Base-by-base conservation (phyloP, 2,329 filamentous ascomycete genomes). In the Paracoccidioides brasiliensis region DNA sequence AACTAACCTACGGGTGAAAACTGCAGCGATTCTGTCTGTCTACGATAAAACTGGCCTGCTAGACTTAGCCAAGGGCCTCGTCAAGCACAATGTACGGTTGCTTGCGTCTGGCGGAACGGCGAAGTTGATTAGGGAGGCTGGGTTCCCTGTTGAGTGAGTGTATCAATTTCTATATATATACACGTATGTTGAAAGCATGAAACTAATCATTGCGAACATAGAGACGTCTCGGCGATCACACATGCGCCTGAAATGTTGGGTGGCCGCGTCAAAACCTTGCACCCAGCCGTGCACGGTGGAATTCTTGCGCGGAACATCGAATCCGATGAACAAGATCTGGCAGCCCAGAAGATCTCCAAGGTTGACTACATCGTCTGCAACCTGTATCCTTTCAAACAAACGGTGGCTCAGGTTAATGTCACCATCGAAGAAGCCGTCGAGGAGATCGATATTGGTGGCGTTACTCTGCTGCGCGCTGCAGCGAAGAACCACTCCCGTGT, bases 341-440 rank as follows among this genome's bases (percentile, higher is more conserved):
- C 88, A 53, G 87, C 93, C 72, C 89, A 95, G 76, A 93, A 90
- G 74, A 95, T 95, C 71, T 81, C 87, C 76, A 95, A 95, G 76
- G 89, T 95, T 58, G 89, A 95, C 80, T 95, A 85, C 66, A 89
- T 95, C 64, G 86, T 98, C 70, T 97, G 93, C 85, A 98, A 98
- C 76, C 81, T 98, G 55, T 97, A 98, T 74, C 93, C 93, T 10
- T 98, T 98, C 83, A 96, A 96, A 78, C 90, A 97, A 71, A 98
- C 93, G 37, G 84, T 98, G 64, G 86, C 90, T 65, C 95, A 96
- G 80, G 84, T 94, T 77, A 95, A 95, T 67, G 93, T 98, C 66
- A 97, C 91, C 59, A 88, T 98, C 60, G 83, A 88, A 53, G 91
- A 98, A 76, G 93, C 93, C 53, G 91, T 98, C 42, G 93, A 98